phyloP scores from a whole-genome alignment of 306 rosid species.

The Quercus wislizeni region DNA sequence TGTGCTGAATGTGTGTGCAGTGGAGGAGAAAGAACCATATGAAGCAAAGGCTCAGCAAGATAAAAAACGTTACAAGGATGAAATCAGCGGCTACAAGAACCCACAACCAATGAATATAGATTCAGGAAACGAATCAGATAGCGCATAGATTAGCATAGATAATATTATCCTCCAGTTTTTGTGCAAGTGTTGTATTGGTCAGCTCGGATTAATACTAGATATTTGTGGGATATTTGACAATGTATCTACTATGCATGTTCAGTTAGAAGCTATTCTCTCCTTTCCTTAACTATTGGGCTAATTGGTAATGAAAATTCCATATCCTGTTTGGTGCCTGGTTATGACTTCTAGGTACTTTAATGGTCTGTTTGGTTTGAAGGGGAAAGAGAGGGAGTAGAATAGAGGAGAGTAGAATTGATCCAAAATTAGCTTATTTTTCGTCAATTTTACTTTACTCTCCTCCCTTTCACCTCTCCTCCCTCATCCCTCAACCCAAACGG shows the following conservation, averaged over 20 bases:
- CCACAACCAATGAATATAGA: conserved; percentile 79
- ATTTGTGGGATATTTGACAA: neutral
- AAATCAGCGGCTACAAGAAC: conserved; percentile 90
- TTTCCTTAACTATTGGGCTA: neutral
- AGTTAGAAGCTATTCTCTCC: neutral
- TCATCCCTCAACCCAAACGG: too few relatives aligned
- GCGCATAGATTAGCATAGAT: conserved; percentile 31
- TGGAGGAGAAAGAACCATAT: conserved; percentile 58
- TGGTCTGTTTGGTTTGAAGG: too few relatives aligned
- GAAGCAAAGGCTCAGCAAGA: conserved; percentile 91
- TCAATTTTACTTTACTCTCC: rapidly evolving
- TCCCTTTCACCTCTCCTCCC: too few relatives aligned
- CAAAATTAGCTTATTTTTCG: too few relatives aligned
- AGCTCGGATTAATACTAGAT: neutral
- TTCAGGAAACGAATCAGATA: conserved; percentile 86
- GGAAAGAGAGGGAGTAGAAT: rapidly evolving
- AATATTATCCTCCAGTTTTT: neutral
- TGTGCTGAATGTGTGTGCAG: conserved; percentile 33
- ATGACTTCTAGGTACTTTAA: neutral
- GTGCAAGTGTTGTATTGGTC: neutral
- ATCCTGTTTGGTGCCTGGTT: neutral
- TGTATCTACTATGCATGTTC: neutral
- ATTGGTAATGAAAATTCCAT: neutral
- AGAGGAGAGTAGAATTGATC: too few relatives aligned
- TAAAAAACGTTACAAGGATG: conserved; percentile 86